Base-by-base conservation (phyloP, 164 flowering plant species). In the Nelumbo lutea region DNA sequence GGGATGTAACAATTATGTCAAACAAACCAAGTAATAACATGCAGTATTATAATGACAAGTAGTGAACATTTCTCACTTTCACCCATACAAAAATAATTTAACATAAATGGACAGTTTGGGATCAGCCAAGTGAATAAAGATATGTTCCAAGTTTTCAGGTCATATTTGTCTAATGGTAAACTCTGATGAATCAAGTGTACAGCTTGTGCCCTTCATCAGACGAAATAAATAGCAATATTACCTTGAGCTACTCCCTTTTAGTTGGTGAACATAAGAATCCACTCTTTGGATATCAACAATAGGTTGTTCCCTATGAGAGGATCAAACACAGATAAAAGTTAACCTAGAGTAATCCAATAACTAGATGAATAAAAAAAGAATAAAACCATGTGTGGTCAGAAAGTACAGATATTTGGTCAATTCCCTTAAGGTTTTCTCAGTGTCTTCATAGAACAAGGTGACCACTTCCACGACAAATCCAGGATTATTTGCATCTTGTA, bases 161-260 rank as follows among this genome's bases (percentile, higher is more conserved):
- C 27, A 27, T 27, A 27, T 27, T 27, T 27, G 27, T 27, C 27
- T 27, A 27, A 27, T 27, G 27, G 27, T 27, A 27, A 27, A 27
- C 27, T 27, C 27, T 27, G 27, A 27, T 27, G 27, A 27, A 27
- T 27, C 27, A 27, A 27, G 27, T 27, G 27, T 27, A 27, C 27
- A 27, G 27, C 27, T 27, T 27, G 27, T 27, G 27, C 27, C 27
- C 27, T 27, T 58, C 5, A n/a, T 27, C 13, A 27, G 27, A 27
- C 27, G 6, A 62, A 58, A 40, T 9, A 9, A 44, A 13, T 0
- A 9, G 13, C 6, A 43, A 40, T 45, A 1, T 69, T 55, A 79
- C 79, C 79, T 67, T 48, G 78, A 69, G 51, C 78, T 73, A 50
- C 79, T 68, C 71, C 82, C 82, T 57, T 74, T 76, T 2, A 79